These are phyloP conservation scores for Dactylellina sp. DNA, from an alignment of 2,329 filamentous ascomycete genomes.

Conservation along the genomic window DNA sequence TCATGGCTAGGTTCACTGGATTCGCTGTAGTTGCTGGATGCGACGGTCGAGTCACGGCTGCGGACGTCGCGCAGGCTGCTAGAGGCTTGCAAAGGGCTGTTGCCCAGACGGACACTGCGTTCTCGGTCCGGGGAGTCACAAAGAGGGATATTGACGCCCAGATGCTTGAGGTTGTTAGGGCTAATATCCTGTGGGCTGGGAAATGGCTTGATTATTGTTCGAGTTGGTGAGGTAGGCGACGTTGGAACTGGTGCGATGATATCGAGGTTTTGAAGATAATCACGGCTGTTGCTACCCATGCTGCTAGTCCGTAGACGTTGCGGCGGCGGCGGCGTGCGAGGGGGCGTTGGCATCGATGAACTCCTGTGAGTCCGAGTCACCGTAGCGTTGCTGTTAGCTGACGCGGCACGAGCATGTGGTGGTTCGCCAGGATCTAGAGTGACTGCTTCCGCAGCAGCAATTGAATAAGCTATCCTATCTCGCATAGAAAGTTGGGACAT, in stretches of 20 bases:
- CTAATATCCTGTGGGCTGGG: slow-evolving; percentile 4
- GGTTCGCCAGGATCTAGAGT: slow-evolving; percentile 41
- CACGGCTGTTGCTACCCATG: slow-evolving; percentile 34
- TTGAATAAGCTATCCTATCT: slow-evolving; percentile 47
- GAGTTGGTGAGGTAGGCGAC: slow-evolving; percentile 26
- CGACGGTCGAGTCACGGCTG: slow-evolving; percentile 7
- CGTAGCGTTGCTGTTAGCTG: slow-evolving; percentile 9
- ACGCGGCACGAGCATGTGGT: slow-evolving; percentile 36
- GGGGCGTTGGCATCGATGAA: slow-evolving; percentile 50
- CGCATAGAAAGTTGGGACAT: slow-evolving; percentile 43
- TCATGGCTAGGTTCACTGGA: slow-evolving; percentile 12
- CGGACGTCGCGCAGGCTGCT: slow-evolving; percentile 29
- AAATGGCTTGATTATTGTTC: slow-evolving; percentile 2
- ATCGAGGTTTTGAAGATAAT: slow-evolving; percentile 10
- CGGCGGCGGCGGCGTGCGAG: slow-evolving; percentile 34
- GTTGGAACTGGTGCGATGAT: slow-evolving; percentile 37
- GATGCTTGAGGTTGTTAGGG: slow-evolving; percentile 22
- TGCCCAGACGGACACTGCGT: slow-evolving; percentile 26
- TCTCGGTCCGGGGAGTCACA: slow-evolving; percentile 54
- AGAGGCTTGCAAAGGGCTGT: slow-evolving; percentile 28
- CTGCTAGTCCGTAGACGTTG: slow-evolving; percentile 34
- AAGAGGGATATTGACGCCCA: slow-evolving; percentile 55
- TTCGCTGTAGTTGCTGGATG: slow-evolving; percentile 11
- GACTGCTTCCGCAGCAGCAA: slow-evolving; percentile 44
- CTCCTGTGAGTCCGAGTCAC: slow-evolving; percentile 40